phyloP scores from a whole-genome alignment of 495 filamentous ascomycete species.

The Schizothecium vesticola region DNA sequence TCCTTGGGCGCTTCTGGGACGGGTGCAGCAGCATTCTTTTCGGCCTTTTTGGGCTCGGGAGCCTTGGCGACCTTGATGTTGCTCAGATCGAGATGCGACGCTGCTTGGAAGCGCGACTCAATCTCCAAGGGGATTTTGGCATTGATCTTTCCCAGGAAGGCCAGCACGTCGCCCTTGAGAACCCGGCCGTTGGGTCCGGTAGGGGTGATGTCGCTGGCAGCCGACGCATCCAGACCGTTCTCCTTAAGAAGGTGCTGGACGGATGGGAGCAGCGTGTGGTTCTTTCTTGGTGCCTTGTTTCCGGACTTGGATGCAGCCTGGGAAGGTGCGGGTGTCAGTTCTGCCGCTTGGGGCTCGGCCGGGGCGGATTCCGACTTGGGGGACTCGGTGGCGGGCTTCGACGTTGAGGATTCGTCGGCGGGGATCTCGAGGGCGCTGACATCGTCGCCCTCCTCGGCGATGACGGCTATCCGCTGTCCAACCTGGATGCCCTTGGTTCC shows the following conservation, averaged over 20 bases:
- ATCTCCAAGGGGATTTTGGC: constrained; percentile 63
- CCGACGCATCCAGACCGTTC: constrained; percentile 65
- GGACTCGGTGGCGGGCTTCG: constrained; percentile 20
- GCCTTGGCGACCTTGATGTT: constrained; percentile 78
- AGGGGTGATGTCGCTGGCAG: constrained; percentile 71
- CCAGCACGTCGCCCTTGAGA: constrained; percentile 92
- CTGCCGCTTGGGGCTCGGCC: constrained; percentile 20
- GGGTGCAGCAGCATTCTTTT: constrained; percentile 38
- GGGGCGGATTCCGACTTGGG: constrained; percentile 18
- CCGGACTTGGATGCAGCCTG: constrained; percentile 34
- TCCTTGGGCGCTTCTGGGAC: constrained; percentile 42
- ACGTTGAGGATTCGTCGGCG: constrained; percentile 44
- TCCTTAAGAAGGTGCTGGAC: constrained; percentile 74
- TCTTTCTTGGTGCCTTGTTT: constrained; percentile 57
- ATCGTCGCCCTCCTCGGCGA: constrained; percentile 72
- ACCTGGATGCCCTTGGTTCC: constrained; percentile 67
- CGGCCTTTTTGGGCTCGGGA: constrained; percentile 45
- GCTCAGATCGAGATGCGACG: constrained; percentile 81
- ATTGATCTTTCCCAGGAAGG: constrained; percentile 74
- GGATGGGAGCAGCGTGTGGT: constrained; percentile 79
- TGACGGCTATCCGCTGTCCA: constrained; percentile 66
- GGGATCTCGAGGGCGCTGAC: constrained; percentile 63
- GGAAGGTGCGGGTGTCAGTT: constrained; percentile 25
- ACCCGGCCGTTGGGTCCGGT: constrained; percentile 86
- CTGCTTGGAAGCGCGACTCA: constrained; percentile 63